These are phyloP conservation scores for Cystobasidium slooffiae DNA, from an alignment of 1,284 basidiomycete species.

Conservation along the genomic window DNA sequence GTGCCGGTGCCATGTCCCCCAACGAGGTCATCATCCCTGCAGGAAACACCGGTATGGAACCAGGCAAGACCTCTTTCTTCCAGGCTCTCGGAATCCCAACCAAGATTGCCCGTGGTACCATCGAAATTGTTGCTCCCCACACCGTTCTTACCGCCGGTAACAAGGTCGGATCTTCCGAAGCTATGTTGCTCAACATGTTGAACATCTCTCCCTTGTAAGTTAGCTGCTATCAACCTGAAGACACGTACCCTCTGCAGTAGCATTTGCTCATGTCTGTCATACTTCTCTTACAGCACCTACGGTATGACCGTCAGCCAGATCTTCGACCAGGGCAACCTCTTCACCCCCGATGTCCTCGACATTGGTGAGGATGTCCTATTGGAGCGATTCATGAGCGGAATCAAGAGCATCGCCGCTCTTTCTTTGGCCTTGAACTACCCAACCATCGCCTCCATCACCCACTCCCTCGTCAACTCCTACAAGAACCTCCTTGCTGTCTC, in stretches of 20 bases:
- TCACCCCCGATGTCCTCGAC: conserved; percentile 86
- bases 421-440: conserved; percentile 95
- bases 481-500: conserved; percentile 91
- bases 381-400: conserved; percentile 85
- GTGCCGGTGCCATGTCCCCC: conserved; percentile 95
- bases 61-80: conserved; percentile 99
- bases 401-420: conserved; percentile 94
- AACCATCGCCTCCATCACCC: conserved; percentile 88
- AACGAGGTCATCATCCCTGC: conserved; percentile 89
- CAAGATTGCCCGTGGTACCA: conserved; percentile 99
- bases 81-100: conserved; percentile 99
- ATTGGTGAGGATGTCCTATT: conserved; percentile 88
- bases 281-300: conserved; percentile 83
- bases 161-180: conserved; percentile 96
- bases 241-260: conserved; percentile 7
- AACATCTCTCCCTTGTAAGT: conserved; percentile 64
- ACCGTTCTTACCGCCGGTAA: conserved; percentile 90
- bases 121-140: conserved; percentile 98
- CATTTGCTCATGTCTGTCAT: neutral
- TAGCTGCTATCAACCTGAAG: neutral
- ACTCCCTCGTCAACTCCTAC: conserved; percentile 98
- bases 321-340: conserved; percentile 87
- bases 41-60: conserved; percentile 99
- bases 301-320: conserved; percentile 96
- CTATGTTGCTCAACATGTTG: conserved; percentile 97